Conservation (phyloP, 208 protist genomes). For the Trypanosoma caninum region DNA sequence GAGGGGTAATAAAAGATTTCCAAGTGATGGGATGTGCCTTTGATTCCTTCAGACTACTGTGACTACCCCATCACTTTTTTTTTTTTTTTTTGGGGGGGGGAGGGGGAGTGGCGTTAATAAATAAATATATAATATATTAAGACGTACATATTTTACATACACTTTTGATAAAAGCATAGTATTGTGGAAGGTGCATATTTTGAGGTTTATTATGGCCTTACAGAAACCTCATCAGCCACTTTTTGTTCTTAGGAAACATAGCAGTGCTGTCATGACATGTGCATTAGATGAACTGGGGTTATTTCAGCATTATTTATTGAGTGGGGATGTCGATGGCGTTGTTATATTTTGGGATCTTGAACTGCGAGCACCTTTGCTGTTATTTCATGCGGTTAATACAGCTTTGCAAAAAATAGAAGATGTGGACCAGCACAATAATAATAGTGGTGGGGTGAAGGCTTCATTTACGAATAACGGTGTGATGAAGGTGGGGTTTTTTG, state of each 20-base stretch:
- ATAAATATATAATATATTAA: not conserved
- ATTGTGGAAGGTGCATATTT: not conserved
- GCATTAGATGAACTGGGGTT: slow-evolving; percentile 37
- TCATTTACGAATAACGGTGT: slow-evolving; percentile 21
- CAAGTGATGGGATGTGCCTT: too few relatives aligned
- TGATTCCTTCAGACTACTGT: too few relatives aligned
- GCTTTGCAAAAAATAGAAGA: not conserved
- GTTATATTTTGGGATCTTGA: slow-evolving; percentile 71
- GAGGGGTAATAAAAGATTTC: too few relatives aligned
- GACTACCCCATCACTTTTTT: not conserved
- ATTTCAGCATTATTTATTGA: slow-evolving; percentile 40
- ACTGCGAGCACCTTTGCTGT: slow-evolving; percentile 37
- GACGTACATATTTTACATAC: too few relatives aligned
- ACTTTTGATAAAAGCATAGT: not conserved
- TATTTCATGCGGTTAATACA: slow-evolving; percentile 28
- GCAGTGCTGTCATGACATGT: slow-evolving; percentile 52
- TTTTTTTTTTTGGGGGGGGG: too few relatives aligned
- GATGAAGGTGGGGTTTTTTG: slow-evolving; percentile 34
- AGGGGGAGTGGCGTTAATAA: not conserved
- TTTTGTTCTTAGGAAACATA: slow-evolving; percentile 67
- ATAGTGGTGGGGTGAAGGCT: not conserved
- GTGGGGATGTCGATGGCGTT: slow-evolving; percentile 58
- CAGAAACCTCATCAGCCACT: slow-evolving; percentile 39
- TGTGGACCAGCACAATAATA: not conserved
- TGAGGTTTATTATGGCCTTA: slow-evolving; percentile 4